phyloP scores from a whole-genome alignment of 2,329 filamentous ascomycete genomes.

The Phaeophleospora eucalypticola region DNA sequence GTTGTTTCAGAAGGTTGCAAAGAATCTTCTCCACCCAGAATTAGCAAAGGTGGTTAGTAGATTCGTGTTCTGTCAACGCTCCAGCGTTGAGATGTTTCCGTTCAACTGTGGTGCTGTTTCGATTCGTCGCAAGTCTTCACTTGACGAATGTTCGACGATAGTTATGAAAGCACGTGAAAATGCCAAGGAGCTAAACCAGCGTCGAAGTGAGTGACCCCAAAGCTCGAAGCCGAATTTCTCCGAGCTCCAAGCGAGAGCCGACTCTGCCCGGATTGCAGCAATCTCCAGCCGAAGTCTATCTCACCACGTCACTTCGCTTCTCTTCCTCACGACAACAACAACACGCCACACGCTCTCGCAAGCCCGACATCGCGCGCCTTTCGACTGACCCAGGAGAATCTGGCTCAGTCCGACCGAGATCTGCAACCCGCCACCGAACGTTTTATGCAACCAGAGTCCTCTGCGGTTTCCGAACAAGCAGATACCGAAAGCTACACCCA shows the following conservation, averaged over 20 bases:
- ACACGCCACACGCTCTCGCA: conserved; percentile 9
- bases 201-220: background rate
- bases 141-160: no score
- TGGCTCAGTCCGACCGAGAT: conserved; percentile 53
- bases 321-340: conserved; percentile 10
- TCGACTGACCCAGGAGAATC: conserved; percentile 49
- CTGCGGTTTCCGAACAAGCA: conserved; percentile 47
- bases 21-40: background rate
- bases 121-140: no score
- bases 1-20: background rate
- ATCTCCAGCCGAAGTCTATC: no score
- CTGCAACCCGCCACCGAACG: conserved; percentile 34
- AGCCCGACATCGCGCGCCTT: conserved; percentile 6
- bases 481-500: conserved; percentile 37
- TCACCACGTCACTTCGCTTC: background rate
- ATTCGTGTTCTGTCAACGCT: no score
- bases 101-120: background rate
- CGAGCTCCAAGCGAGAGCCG: background rate
- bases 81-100: background rate
- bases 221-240: background rate
- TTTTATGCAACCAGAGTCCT: conserved; percentile 65
- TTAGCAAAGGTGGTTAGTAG: no score
- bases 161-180: background rate
- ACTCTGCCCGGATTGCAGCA: background rate
- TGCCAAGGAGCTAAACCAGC: background rate